phyloP scores from a whole-genome alignment of 192 early-diverging fungal genomes.

The Rhizophagus clarus region DNA sequence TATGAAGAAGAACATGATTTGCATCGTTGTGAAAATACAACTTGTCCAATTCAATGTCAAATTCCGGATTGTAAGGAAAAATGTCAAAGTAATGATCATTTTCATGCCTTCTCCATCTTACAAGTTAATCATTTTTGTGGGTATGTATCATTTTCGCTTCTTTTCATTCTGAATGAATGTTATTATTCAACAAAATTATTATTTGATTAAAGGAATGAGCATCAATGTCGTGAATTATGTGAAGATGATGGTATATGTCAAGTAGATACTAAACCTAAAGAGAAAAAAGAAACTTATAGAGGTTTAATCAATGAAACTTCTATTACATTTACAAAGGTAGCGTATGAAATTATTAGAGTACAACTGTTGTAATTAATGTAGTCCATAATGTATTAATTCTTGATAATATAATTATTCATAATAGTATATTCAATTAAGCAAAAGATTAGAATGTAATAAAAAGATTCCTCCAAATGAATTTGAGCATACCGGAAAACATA shows the following conservation, averaged over 20 bases:
- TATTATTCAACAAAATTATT: not conserved
- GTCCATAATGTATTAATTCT: not conserved
- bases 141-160: not conserved
- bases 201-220: slow-evolving; percentile 8
- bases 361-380: not conserved
- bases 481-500: slow-evolving; percentile 26
- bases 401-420: not conserved
- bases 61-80: not conserved
- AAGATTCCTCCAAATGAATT: slow-evolving; percentile 31
- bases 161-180: too few relatives aligned
- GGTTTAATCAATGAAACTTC: not conserved
- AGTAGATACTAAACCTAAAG: slow-evolving; percentile 7
- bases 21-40: slow-evolving; percentile 22
- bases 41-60: slow-evolving; percentile 27
- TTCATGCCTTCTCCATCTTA: not conserved
- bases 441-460: slow-evolving; percentile 12
- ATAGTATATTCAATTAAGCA: slow-evolving; percentile 25
- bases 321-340: slow-evolving; percentile 31
- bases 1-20: slow-evolving; percentile 11
- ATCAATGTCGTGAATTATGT: slow-evolving; percentile 31
- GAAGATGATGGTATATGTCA: slow-evolving; percentile 29
- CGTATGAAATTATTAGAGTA: not conserved
- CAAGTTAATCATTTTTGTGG: slow-evolving; percentile 29
- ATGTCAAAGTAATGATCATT: slow-evolving; percentile 27
- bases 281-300: not conserved